Percentiles rank a stretch among this genome's conserved stretches.
Evolutionary conservation across 768 basidiomycete species (phyloP).

Genomic region (Podaxis pistillaris): DNA sequence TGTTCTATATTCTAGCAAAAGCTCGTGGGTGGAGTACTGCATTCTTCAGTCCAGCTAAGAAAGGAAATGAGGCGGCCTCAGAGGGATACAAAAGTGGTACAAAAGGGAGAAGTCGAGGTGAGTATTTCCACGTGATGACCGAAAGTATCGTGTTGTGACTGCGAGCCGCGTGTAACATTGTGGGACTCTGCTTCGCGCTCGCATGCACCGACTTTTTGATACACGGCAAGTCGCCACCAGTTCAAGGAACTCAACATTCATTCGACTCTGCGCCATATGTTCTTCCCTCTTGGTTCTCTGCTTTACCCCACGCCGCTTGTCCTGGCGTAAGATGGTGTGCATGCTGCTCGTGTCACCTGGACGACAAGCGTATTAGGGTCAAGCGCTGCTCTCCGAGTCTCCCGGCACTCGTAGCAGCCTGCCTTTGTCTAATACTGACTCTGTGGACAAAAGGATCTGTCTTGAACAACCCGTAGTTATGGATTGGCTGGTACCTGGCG

Average conservation of each 20-base stretch:
- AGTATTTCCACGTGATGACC: constrained; percentile 6
- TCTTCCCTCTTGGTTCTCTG: not conserved
- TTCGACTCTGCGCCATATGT: constrained; percentile 1
- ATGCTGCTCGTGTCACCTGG: constrained; percentile 8
- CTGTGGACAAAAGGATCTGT: not conserved
- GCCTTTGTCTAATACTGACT: not conserved
- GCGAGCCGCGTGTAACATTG: constrained; percentile 7
- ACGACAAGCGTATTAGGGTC: not conserved
- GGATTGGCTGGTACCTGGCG: not conserved
- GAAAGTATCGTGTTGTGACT: not conserved
- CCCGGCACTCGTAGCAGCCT: not conserved
- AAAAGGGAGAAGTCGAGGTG: not conserved
- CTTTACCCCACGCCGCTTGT: not conserved
- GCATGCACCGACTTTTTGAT: not conserved
- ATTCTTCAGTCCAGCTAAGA: not conserved
- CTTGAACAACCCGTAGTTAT: not conserved
- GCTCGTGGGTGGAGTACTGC: too few species aligned
- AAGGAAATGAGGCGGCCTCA: not conserved
- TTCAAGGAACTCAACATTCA: not conserved
- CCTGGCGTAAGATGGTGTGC: not conserved
- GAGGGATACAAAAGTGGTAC: not conserved
- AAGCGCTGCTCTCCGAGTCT: not conserved
- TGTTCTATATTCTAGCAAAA: not conserved
- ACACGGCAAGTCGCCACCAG: not conserved
- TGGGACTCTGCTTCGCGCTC: constrained; percentile 1